phyloP scores from a whole-genome alignment of 768 basidiomycete genomes.

The Podaxis sp. region DNA sequence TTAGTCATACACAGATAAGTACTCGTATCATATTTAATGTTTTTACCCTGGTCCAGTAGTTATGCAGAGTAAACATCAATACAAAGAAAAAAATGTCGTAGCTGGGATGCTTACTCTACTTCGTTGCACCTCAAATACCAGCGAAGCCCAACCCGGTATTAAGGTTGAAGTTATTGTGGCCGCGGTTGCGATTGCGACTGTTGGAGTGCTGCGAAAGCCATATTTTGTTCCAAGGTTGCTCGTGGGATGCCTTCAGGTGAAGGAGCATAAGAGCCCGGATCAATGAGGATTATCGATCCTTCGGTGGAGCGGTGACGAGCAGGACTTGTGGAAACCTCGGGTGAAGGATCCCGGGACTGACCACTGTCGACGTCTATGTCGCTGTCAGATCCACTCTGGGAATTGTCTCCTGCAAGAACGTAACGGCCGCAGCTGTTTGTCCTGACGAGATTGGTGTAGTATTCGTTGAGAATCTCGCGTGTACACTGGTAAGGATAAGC shows the following conservation, averaged over 20 bases:
- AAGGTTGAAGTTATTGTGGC: slow-evolving; percentile 25
- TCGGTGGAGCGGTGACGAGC: slow-evolving; percentile 27
- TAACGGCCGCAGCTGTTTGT: slow-evolving; percentile 68
- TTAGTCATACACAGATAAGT: slow-evolving; percentile 14
- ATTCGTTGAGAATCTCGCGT: slow-evolving; percentile 85
- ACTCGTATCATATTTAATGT: slow-evolving; percentile 14
- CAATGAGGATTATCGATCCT: slow-evolving; percentile 39
- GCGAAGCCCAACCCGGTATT: slow-evolving; percentile 8
- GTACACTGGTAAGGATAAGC: slow-evolving; percentile 62
- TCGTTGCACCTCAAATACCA: not conserved
- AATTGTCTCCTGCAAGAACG: slow-evolving; percentile 43
- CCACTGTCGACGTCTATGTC: slow-evolving; percentile 53
- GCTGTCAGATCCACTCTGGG: slow-evolving; percentile 45
- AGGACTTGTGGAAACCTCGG: slow-evolving; percentile 26
- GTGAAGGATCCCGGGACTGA: slow-evolving; percentile 50
- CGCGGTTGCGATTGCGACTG: slow-evolving; percentile 36
- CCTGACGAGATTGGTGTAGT: slow-evolving; percentile 89
- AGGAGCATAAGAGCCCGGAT: slow-evolving; percentile 25
- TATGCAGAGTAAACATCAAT: slow-evolving; percentile 10
- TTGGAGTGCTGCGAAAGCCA: slow-evolving; percentile 73
- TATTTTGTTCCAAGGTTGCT: slow-evolving; percentile 78
- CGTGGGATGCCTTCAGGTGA: slow-evolving; percentile 44
- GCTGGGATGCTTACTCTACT: slow-evolving; percentile 8
- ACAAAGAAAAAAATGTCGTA: slow-evolving; percentile 3
- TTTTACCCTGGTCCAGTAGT: slow-evolving; percentile 13